Evolutionary conservation across 352 stramenopile genomes (phyloP), one percentile per base, ranked within the genome.

Genomic region (Aphanomyces cochlioides): DNA sequence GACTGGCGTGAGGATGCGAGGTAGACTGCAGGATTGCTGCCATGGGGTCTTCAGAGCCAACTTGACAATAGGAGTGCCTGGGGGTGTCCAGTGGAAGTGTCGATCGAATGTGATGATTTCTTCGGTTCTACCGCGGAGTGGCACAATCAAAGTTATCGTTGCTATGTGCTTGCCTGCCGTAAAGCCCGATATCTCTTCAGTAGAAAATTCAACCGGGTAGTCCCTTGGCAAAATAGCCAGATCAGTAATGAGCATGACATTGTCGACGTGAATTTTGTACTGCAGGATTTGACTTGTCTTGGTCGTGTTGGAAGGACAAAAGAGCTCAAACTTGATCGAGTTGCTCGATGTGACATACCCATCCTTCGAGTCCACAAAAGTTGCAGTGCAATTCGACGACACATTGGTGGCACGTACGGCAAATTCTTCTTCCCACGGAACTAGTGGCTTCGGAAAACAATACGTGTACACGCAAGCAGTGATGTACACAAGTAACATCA

Each of bases 381-480:
- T 53, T 10, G 47, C 64, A 37, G 47, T 61, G 64, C 43, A 70
- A 41, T 70, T 70, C 21, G 64, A 70, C 6, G 64, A 41, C 47
- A 70, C 36, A 41, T 47, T 61, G 36, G 56, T 13, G 36, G 28
- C 47, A 7, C 47, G 64, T 8, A 70, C 15, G 5, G 64, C 64
- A 41, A 70, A 70, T n/a, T 70, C 64, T 21, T 63, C 54, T 28
- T 70, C 64, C 64, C 64, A 70, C 15, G 64, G 64, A 19, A 70
- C 21, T 8, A 15, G 3, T 37, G 12, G 6, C 5, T 34, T 28
- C 10, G 64, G 64, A 37, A 13, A 70, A 5, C 34, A n/a, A n/a
- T 63, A 70, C 6, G 64, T 47, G 40, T 61, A 47, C 19, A n/a
- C 53, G 34, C 64, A 70, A 7, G 64, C 64, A 61, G 7, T 40